Evolutionary conservation across 1,284 basidiomycete genomes (phyloP), one percentile per base, ranked within the genome.

Genomic region (Tilletia horrida): DNA sequence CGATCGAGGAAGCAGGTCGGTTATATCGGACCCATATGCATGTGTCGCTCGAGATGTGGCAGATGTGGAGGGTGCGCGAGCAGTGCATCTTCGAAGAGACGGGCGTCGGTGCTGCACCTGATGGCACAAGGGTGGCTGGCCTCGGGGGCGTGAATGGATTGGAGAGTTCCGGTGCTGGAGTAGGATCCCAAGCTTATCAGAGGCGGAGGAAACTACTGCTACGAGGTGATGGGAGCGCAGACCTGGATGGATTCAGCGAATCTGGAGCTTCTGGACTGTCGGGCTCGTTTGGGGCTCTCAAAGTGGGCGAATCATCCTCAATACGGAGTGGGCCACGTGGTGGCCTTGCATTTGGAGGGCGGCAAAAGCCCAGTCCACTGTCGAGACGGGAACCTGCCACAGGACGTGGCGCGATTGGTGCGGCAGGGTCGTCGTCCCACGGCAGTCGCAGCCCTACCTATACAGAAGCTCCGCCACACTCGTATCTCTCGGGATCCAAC

Each of bases 1-100:
- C 93, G 13, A 94, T 99, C 71, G 92, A 93, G 63, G 96, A 99
- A 82, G 96, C 96, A 0, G 91, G 95, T 80, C 88, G 87, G 69
- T 85, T 99, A 45, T 98, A 96, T 82, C 87, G 88, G 73, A 88
- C 88, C 72, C 93, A 98, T 79, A 90, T 96, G 88, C 90, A 96
- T 78, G 86, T 97, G 68, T 91, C 91, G 63, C 85, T 94, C 62
- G 88, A 92, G 27, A 84, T 97, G 43, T 89, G 89, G 85, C 96
- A 99, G 84, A 92, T 93, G 86, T 97, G 92, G 91, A 86, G 90
- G 81, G 90, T 92, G 2, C 86, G 96, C 66, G 94, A 97, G 82
- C 94, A 97, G 77, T 96, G 91, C 78, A 91, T 96, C 85, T 89
- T 90, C 2, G 88, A 90, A 65, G 96, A 98, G 84, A 92, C 92